Conservation (phyloP, 2,329 filamentous ascomycete species). For the Colletotrichum abscissum region DNA sequence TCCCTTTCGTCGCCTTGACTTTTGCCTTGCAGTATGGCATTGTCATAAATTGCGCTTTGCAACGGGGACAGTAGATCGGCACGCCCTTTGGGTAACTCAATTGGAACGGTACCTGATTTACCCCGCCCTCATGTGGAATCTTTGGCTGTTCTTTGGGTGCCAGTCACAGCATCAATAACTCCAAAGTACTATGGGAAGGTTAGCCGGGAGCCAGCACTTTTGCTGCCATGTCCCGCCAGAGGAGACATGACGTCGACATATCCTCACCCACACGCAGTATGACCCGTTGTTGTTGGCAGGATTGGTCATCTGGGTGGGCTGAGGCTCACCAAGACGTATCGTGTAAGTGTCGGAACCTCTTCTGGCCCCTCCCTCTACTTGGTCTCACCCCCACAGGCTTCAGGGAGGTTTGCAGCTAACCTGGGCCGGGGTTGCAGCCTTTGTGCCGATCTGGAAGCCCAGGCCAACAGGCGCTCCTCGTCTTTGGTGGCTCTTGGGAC, state of each 20-base stretch:
- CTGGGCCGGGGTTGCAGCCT: conserved; percentile 13
- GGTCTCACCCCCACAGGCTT: conserved; percentile 20
- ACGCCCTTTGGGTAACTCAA: conserved; percentile 19
- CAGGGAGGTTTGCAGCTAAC: conserved; percentile 21
- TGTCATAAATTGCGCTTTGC: conserved; percentile 18
- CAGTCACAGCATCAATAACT: neutral
- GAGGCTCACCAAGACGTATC: conserved; percentile 11
- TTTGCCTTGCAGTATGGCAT: conserved; percentile 17
- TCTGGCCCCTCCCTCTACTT: conserved; percentile 9
- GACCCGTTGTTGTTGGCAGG: conserved; percentile 22
- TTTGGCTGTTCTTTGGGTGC: neutral
- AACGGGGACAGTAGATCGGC: conserved; percentile 11
- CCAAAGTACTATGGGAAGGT: neutral
- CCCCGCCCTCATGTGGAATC: conserved; percentile 19
- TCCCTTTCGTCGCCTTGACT: conserved; percentile 15
- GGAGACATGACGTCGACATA: conserved; percentile 26
- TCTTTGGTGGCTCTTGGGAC: conserved; percentile 2
- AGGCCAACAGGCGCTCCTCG: conserved; percentile 5
- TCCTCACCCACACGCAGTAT: conserved; percentile 24
- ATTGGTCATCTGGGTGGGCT: conserved; percentile 32
- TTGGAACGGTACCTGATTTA: conserved; percentile 23
- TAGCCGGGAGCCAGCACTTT: neutral
- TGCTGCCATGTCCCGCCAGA: conserved; percentile 1
- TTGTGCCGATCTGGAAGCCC: conserved; percentile 22
- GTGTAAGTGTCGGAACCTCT: conserved; percentile 19